Evolutionary conservation across 2,329 filamentous ascomycete species (phyloP).

Genomic region (Trichoderma simmonsii): DNA sequence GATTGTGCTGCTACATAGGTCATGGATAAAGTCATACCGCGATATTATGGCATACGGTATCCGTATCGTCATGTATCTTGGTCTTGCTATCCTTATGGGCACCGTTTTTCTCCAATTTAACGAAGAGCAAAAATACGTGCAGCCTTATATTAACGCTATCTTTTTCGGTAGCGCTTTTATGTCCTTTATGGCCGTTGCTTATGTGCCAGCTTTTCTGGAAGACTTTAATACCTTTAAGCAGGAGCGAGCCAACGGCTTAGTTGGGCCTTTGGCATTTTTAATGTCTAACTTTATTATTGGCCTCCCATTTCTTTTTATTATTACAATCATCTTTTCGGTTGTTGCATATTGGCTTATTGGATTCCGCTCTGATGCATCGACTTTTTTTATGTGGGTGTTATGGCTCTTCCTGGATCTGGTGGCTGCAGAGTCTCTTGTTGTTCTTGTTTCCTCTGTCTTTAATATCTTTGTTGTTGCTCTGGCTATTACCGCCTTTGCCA

Average conservation of each 20-base stretch:
- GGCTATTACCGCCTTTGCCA: constrained; percentile 78
- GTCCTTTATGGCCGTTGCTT: constrained; percentile 80
- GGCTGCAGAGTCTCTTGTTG: constrained; percentile 78
- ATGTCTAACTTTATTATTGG: constrained; percentile 80
- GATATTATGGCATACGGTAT: constrained; percentile 84
- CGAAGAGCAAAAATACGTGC: constrained; percentile 68
- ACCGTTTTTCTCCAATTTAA: constrained; percentile 77
- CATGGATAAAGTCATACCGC: constrained; percentile 79
- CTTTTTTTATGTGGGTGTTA: constrained; percentile 76
- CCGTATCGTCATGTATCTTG: constrained; percentile 73
- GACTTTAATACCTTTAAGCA: constrained; percentile 38
- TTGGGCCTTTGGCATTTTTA: constrained; percentile 69
- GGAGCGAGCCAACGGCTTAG: constrained; percentile 78
- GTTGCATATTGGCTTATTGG: constrained; percentile 79
- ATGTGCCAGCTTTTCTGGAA: constrained; percentile 66
- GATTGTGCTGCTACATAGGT: constrained; percentile 68
- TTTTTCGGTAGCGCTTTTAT: constrained; percentile 74
- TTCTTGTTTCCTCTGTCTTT: constrained; percentile 69
- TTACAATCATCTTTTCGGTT: constrained; percentile 70
- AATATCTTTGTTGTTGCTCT: constrained; percentile 78
- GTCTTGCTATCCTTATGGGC: constrained; percentile 80
- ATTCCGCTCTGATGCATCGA: constrained; percentile 61
- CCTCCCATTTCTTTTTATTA: constrained; percentile 75
- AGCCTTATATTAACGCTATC: constrained; percentile 79
- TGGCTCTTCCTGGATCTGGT: constrained; percentile 84